Evolutionary conservation across 2,329 filamentous ascomycete species (phyloP), one percentile per base, ranked within the genome.

Genomic region (Clonostachys rosea): DNA sequence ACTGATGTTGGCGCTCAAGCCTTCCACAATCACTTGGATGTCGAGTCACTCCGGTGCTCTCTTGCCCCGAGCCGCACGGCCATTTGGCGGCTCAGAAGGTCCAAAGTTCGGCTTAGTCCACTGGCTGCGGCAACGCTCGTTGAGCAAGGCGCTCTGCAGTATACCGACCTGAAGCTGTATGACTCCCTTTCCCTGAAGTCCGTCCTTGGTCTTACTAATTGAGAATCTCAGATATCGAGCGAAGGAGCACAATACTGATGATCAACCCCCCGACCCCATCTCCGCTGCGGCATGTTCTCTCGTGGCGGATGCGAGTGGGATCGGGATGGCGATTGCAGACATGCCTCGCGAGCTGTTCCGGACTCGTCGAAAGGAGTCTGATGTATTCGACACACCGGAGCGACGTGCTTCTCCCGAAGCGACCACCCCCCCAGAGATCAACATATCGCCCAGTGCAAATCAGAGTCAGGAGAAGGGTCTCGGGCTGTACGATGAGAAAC

Each of bases 251-350:
- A 82, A 86, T 52, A 89, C 87, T 0, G 87, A 90, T 49, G 81
- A 86, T 34, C 86, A 91, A 41, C 90, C 89, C 0, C 83, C 80
- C 57, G 90, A 94, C 53, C 89, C 90, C 0, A 79, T 95, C 20
- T 84, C 86, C 13, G 89, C 89, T 17, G 87, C 83, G 14, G 84
- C 89, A 1, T 81, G 83, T 41, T 89, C 91, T 0, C 67, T 96
- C 1, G 71, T 95, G n/a, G 87, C 87, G 6, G 92, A 91, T n/a
- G 73, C 94, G 42, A 84, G 86, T 24, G 86, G 80, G 37, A 84
- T 96, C 48, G 81, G 88, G 57, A 87, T 95, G 78, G 89, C 89
- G 2, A 76, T 95, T 39, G 88, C 88, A 1, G 90, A 95, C 58
- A 78, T 85, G 54, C 81, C 81, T 3, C 67, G 76, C 16, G 76